These are phyloP conservation scores for Ogataea minuta DNA, from an alignment of 805 yeast genomes.

Conservation along the genomic window DNA sequence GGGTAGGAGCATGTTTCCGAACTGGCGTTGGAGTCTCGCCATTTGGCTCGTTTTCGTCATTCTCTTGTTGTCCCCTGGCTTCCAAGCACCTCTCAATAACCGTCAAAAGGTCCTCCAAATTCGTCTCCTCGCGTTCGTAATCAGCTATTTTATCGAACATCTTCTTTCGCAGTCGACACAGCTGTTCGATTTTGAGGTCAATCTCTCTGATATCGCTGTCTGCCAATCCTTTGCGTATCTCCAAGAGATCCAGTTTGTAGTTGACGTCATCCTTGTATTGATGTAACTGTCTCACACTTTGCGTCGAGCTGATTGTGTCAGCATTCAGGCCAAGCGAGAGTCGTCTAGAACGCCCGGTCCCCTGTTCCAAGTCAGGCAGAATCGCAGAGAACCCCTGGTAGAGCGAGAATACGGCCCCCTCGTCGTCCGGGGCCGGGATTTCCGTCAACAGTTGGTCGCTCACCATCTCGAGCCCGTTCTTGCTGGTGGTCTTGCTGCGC, in stretches of 20 bases:
- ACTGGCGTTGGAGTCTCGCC: slow-evolving; percentile 22
- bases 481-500: slow-evolving; percentile 13
- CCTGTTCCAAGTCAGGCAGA: slow-evolving; percentile 49
- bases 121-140: slow-evolving; percentile 60
- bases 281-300: slow-evolving; percentile 39
- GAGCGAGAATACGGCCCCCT: slow-evolving; percentile 42
- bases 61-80: slow-evolving; percentile 18
- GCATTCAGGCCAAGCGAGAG: slow-evolving; percentile 41
- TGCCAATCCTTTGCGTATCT: slow-evolving; percentile 62
- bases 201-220: slow-evolving; percentile 63
- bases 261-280: slow-evolving; percentile 40
- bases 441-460: slow-evolving; percentile 60
- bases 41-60: slow-evolving; percentile 16
- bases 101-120: slow-evolving; percentile 46
- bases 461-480: slow-evolving; percentile 48
- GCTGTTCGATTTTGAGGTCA: slow-evolving; percentile 52
- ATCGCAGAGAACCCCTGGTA: slow-evolving; percentile 71
- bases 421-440: slow-evolving; percentile 39
- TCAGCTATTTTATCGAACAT: slow-evolving; percentile 58
- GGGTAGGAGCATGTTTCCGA: slow-evolving; percentile 57
- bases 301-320: slow-evolving; percentile 42
- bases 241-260: slow-evolving; percentile 51
- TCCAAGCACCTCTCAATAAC: slow-evolving; percentile 44
- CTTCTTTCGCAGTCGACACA: slow-evolving; percentile 49
- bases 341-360: slow-evolving; percentile 23